Conservation (phyloP, 2,329 filamentous ascomycete genomes). For the Monilinia aucupariae region DNA sequence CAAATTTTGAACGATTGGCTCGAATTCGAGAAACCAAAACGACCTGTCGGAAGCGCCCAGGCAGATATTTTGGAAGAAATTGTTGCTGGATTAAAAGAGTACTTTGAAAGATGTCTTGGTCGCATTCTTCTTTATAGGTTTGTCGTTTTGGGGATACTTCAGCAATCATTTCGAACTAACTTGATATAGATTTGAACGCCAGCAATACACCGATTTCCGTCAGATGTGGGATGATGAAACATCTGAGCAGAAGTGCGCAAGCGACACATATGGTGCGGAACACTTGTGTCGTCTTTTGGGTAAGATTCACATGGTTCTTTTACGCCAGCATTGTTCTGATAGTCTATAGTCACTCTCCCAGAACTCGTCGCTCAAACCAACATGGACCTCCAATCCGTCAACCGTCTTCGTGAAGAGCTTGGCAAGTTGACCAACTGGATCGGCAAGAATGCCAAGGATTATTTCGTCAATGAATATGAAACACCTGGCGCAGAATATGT, state of each 20-base stretch:
- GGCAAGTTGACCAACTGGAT: constrained; percentile 83
- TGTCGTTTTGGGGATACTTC: constrained; percentile 22
- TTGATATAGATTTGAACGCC: constrained; percentile 71
- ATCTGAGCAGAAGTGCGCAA: constrained; percentile 62
- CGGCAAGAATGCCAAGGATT: constrained; percentile 60
- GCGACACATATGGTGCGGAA: constrained; percentile 87
- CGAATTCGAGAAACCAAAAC: constrained; percentile 61
- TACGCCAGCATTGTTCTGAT: constrained; percentile 17
- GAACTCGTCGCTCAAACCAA: constrained; percentile 96
- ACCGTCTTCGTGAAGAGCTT: constrained; percentile 82
- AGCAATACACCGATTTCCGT: constrained; percentile 75
- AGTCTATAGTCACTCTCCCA: constrained; percentile 72
- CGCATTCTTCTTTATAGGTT: constrained; percentile 81
- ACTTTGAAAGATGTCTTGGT: constrained; percentile 86
- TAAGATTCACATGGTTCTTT: constrained; percentile 42
- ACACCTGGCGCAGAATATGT: constrained; percentile 65
- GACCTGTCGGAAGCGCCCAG: constrained; percentile 61
- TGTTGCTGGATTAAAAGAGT: constrained; percentile 77
- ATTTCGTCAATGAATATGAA: constrained; percentile 75
- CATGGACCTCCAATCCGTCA: constrained; percentile 90
- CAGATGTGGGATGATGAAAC: constrained; percentile 60
- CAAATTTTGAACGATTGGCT: constrained; percentile 78
- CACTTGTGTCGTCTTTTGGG: constrained; percentile 85
- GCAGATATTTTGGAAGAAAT: constrained; percentile 87
- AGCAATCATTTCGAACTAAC: neutral